Conservation (phyloP, 306 rosid genomes). For the Prosopis cineraria region DNA sequence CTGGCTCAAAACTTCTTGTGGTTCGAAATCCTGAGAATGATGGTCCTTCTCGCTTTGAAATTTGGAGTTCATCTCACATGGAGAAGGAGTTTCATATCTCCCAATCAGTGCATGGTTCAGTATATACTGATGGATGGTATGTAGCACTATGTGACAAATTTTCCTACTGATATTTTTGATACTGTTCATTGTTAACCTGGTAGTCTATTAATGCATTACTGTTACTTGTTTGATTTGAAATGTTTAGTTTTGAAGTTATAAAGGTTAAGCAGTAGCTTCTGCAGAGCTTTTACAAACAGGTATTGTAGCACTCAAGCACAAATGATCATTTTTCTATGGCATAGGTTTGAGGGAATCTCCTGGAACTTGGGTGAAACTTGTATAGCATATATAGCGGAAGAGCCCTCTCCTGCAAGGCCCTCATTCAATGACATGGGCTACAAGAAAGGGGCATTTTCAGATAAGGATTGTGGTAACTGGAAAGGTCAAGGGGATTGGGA, state of each 20-base stretch:
- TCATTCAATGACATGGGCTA: constrained; percentile 54
- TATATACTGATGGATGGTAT: constrained; percentile 81
- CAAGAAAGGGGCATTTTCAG: constrained; percentile 52
- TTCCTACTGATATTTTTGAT: not conserved
- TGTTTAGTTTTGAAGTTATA: constrained; percentile 11
- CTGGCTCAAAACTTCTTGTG: constrained; percentile 67
- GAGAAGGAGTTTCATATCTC: constrained; percentile 80
- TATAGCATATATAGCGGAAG: constrained; percentile 88
- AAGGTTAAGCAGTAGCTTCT: constrained; percentile 3
- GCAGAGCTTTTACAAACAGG: not conserved
- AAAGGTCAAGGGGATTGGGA: constrained; percentile 84
- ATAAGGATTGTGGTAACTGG: constrained; percentile 66
- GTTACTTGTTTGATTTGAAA: constrained; percentile 20
- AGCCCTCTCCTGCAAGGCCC: constrained; percentile 68
- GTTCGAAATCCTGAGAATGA: constrained; percentile 65
- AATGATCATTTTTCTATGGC: constrained; percentile 17
- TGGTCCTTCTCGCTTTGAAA: constrained; percentile 58
- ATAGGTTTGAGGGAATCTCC: constrained; percentile 89
- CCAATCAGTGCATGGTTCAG: constrained; percentile 72
- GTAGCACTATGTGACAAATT: not conserved
- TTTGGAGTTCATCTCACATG: constrained; percentile 68
- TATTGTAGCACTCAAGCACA: not conserved
- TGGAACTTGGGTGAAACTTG: constrained; percentile 75
- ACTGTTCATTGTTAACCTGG: constrained; percentile 13
- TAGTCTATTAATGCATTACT: constrained; percentile 6